Conservation (phyloP, 176 grass and related monocot species). For the Typha latifolia region DNA sequence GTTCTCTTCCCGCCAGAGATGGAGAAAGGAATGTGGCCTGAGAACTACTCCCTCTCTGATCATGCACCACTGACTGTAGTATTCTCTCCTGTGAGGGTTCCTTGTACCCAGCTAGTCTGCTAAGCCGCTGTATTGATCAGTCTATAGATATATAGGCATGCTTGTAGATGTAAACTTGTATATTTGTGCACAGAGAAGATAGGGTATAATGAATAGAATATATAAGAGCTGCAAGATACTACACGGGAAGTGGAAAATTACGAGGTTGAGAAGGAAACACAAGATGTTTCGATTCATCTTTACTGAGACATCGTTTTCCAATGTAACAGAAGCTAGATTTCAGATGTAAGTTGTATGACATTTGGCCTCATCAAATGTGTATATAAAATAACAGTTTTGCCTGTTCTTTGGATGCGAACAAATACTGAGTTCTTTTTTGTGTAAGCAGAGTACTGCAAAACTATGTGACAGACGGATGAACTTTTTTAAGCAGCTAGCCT, state of each 20-base stretch:
- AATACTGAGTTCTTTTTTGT: no score
- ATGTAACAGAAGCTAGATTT: no score
- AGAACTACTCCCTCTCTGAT: constrained; percentile 85
- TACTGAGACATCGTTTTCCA: no score
- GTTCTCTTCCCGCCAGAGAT: constrained; percentile 81
- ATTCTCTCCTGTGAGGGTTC: constrained; percentile 63
- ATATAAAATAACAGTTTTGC: no score
- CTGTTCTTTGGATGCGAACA: no score
- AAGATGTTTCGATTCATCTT: no score
- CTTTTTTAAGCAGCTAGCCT: no score
- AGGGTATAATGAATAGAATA: not conserved
- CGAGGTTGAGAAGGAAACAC: not conserved
- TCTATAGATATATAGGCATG: not conserved
- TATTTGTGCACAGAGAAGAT: not conserved
- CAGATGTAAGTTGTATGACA: no score
- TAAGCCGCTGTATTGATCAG: not conserved
- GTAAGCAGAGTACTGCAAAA: no score
- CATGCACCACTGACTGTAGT: constrained; percentile 83
- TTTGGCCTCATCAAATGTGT: no score
- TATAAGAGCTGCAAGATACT: not conserved
- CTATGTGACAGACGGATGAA: no score
- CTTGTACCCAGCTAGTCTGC: not conserved
- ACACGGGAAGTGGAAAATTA: not conserved
- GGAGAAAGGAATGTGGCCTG: constrained; percentile 77
- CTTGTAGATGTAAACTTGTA: constrained; percentile 1